These are phyloP conservation scores for Spinellus fusiger DNA, from an alignment of 192 early-diverging fungal species.

Conservation along the genomic window DNA sequence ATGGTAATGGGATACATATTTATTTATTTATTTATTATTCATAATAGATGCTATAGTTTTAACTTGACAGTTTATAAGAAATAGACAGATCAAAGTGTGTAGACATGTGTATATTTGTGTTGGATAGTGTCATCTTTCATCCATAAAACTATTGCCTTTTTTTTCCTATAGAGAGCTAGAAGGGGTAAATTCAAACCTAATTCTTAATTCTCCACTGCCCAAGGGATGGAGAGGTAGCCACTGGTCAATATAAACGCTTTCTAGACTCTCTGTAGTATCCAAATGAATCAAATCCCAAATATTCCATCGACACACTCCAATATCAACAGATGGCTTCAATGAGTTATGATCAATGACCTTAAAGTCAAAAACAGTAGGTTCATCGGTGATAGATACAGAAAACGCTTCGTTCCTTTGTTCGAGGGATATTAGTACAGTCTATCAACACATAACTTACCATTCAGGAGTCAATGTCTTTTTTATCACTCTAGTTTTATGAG, in stretches of 20 bases:
- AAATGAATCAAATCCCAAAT: conserved; percentile 25
- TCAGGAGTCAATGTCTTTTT: conserved; percentile 23
- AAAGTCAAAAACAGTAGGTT: conserved; percentile 20
- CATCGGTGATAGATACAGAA: neutral
- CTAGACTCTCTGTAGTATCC: neutral
- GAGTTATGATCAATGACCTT: conserved; percentile 24
- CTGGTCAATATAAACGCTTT: neutral
- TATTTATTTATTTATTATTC: too few species aligned
- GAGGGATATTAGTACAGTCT: neutral
- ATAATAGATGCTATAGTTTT: too few species aligned
- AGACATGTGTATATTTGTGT: neutral
- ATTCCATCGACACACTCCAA: conserved; percentile 15
- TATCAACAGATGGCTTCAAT: conserved; percentile 1
- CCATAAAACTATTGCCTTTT: neutral
- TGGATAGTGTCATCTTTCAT: neutral
- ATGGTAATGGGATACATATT: too few species aligned
- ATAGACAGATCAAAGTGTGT: too few species aligned
- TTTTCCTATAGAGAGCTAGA: neutral
- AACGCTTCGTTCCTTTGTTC: conserved; percentile 17
- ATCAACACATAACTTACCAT: conserved; percentile 28
- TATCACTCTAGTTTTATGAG: conserved; percentile 21
- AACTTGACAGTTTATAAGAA: too few species aligned
- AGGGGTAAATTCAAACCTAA: neutral
- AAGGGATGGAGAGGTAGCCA: conserved; percentile 19
- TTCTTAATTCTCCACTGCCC: conserved; percentile 13